These are phyloP conservation scores for Fusarium irregulare DNA, from an alignment of 2,329 filamentous ascomycete genomes.

Conservation along the genomic window DNA sequence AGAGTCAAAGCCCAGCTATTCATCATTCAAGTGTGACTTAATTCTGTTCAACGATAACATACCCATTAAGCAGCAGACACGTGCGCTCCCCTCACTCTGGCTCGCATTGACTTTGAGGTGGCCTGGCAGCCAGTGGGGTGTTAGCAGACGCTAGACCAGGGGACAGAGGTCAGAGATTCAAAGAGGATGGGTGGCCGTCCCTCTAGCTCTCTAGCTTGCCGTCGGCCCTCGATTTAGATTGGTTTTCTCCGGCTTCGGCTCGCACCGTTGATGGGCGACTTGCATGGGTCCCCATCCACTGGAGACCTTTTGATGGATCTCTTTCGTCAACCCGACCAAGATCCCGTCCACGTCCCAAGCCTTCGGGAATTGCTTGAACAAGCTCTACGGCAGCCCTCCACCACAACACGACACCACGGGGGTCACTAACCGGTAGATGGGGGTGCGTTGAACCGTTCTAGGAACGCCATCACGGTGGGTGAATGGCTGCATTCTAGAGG, in stretches of 20 bases:
- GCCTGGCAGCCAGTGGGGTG: slow-evolving; percentile 37
- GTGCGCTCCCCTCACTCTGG: slow-evolving; percentile 45
- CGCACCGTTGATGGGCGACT: slow-evolving; percentile 52
- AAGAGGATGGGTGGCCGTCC: slow-evolving; percentile 32
- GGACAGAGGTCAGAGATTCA: slow-evolving; percentile 30
- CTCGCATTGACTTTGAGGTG: slow-evolving; percentile 31
- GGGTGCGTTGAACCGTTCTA: slow-evolving; percentile 20
- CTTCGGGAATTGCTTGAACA: slow-evolving; percentile 44
- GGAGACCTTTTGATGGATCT: slow-evolving; percentile 38
- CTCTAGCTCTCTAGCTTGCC: slow-evolving; percentile 38
- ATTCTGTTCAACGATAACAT: slow-evolving; percentile 24
- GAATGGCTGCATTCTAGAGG: slow-evolving; percentile 11
- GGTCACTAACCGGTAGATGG: slow-evolving; percentile 16
- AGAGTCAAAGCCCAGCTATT: slow-evolving; percentile 25
- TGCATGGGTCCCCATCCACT: slow-evolving; percentile 45
- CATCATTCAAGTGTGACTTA: slow-evolving; percentile 35
- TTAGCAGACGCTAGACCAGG: slow-evolving; percentile 40
- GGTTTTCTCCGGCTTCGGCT: slow-evolving; percentile 52
- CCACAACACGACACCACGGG: slow-evolving; percentile 28
- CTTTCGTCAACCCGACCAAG: slow-evolving; percentile 42
- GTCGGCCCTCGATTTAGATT: slow-evolving; percentile 49
- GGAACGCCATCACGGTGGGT: slow-evolving; percentile 9
- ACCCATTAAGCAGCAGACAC: slow-evolving; percentile 52
- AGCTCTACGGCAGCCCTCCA: slow-evolving; percentile 28
- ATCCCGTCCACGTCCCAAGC: slow-evolving; percentile 47